phyloP scores from a whole-genome alignment of 345 rosid genomes.

The Kernera saxatilis region DNA sequence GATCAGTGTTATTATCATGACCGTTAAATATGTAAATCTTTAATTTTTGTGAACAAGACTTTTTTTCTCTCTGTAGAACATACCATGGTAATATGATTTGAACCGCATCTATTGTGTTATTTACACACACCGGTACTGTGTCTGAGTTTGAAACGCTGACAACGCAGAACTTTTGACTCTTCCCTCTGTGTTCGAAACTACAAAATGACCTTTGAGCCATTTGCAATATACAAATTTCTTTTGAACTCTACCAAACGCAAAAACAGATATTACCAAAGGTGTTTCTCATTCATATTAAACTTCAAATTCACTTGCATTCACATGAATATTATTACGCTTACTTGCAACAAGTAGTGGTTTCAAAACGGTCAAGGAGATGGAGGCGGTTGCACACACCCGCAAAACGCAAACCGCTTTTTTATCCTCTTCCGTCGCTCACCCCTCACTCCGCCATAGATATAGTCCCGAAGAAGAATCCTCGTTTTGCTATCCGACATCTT shows the following conservation, averaged over 20 bases:
- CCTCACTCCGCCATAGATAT: conserved; percentile 61
- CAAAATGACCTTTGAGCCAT: background rate
- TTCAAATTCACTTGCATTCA: background rate
- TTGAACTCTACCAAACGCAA: background rate
- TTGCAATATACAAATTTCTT: background rate
- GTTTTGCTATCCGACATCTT: conserved; percentile 44
- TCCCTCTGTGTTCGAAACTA: background rate
- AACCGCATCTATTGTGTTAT: background rate
- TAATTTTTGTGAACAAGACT: background rate
- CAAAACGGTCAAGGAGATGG: conserved; percentile 22
- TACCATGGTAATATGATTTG: background rate
- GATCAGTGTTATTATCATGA: background rate
- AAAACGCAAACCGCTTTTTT: conserved; percentile 54
- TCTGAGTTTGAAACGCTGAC: background rate
- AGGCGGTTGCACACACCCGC: conserved; percentile 78
- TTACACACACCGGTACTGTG: background rate
- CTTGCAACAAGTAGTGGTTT: background rate
- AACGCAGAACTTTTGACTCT: background rate
- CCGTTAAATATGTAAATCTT: background rate
- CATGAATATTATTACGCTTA: conserved; percentile 14
- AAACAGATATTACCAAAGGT: background rate
- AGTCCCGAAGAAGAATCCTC: conserved; percentile 75
- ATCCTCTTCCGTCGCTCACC: conserved; percentile 40
- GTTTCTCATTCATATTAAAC: conserved; percentile 5
- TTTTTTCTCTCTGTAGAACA: background rate